phyloP scores from a whole-genome alignment of 2,329 filamentous ascomycete genomes.

The Immersiporthe knoxdaviesiana region DNA sequence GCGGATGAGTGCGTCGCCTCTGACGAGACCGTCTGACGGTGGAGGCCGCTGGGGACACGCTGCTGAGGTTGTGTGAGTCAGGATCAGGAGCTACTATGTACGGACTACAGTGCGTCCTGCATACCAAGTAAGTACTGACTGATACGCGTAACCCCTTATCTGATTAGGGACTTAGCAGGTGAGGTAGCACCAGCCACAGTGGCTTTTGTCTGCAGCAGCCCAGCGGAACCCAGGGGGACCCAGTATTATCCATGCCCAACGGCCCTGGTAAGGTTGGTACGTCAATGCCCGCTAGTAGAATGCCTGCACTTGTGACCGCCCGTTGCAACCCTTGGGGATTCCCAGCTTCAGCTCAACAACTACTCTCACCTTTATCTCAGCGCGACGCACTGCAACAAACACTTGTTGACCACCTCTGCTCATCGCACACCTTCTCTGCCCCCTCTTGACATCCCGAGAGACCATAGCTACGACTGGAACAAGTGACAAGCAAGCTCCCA shows the following conservation, averaged over 20 bases:
- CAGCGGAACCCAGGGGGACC: background rate
- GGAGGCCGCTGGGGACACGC: background rate
- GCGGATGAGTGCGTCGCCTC: slow-evolving; percentile 3
- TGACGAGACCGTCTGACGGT: slow-evolving; percentile 5
- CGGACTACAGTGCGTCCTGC: too few species aligned
- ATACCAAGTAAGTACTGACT: too few species aligned
- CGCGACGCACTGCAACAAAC: background rate
- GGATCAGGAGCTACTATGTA: background rate
- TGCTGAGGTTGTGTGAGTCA: background rate
- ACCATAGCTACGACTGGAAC: background rate
- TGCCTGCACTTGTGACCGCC: slow-evolving; percentile 16
- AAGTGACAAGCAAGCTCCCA: background rate
- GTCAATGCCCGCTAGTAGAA: slow-evolving; percentile 10
- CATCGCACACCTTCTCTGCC: background rate
- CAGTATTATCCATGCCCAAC: slow-evolving; percentile 17
- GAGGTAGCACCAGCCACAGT: slow-evolving; percentile 13
- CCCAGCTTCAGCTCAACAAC: slow-evolving; percentile 11
- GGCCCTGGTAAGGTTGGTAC: background rate
- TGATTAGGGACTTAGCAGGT: background rate
- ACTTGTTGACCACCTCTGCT: background rate
- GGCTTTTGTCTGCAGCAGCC: slow-evolving; percentile 9
- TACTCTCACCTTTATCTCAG: background rate
- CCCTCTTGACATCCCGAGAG: background rate
- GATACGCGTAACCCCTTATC: background rate
- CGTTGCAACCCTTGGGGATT: background rate